Evolutionary conservation across 2,329 filamentous ascomycete genomes (phyloP).

Genomic region (Penicillium sp.): DNA sequence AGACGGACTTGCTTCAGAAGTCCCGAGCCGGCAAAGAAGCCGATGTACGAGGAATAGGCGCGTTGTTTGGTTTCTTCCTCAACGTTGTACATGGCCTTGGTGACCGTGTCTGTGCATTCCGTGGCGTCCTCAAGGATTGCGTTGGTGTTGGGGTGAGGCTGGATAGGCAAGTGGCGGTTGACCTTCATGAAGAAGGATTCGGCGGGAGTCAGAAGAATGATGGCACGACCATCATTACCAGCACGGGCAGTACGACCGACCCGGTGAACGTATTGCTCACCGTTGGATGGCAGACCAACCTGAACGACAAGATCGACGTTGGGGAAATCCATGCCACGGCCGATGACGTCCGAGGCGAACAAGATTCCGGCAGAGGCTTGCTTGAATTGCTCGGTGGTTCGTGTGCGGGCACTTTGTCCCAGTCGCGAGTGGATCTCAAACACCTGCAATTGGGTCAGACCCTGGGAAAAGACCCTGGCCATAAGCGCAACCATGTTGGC

Average conservation of each 20-base stretch:
- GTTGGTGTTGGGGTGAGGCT: slow-evolving; percentile 41
- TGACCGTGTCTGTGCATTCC: slow-evolving; percentile 27
- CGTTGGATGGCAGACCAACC: slow-evolving; percentile 45
- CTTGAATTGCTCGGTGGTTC: slow-evolving; percentile 41
- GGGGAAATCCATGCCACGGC: slow-evolving; percentile 48
- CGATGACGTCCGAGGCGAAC: slow-evolving; percentile 45
- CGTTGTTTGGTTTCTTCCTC: slow-evolving; percentile 31
- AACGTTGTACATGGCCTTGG: slow-evolving; percentile 22
- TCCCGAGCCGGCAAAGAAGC: slow-evolving; percentile 31
- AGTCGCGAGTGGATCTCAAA: slow-evolving; percentile 72
- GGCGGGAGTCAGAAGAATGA: slow-evolving; percentile 48
- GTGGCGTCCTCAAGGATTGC: slow-evolving; percentile 35
- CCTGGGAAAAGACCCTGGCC: slow-evolving; percentile 47
- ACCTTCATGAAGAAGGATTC: slow-evolving; percentile 48
- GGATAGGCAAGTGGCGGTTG: slow-evolving; percentile 47
- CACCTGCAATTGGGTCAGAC: slow-evolving; percentile 32
- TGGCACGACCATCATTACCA: slow-evolving; percentile 46
- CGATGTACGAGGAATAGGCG: slow-evolving; percentile 34
- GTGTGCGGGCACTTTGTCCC: slow-evolving; percentile 61
- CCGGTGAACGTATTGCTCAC: slow-evolving; percentile 46
- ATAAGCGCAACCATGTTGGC: slow-evolving; percentile 60
- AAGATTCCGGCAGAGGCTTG: slow-evolving; percentile 42
- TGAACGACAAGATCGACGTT: slow-evolving; percentile 46
- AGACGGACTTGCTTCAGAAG: slow-evolving; percentile 28
- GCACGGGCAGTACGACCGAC: slow-evolving; percentile 62